phyloP scores from a whole-genome alignment of 2,329 filamentous ascomycete genomes.

The Chalaropsis thielavioides region DNA sequence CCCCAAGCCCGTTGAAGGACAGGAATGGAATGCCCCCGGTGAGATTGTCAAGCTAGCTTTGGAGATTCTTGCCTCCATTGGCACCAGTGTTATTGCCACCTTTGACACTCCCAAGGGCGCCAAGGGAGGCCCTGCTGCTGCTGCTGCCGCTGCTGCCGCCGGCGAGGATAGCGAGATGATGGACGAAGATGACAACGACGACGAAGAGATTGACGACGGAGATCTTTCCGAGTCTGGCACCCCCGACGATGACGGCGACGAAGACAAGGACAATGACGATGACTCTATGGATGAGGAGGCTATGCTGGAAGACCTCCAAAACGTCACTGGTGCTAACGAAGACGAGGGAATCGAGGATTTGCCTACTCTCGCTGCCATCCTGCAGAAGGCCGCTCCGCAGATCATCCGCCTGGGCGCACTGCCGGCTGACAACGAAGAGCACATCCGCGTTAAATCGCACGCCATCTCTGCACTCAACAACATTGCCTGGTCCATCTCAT shows the following conservation, averaged over 20 bases:
- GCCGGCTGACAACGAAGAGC: constrained; percentile 28
- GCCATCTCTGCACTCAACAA: constrained; percentile 51
- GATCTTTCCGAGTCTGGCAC: constrained; percentile 27
- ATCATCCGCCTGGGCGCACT: constrained; percentile 35
- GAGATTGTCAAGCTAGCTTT: constrained; percentile 42
- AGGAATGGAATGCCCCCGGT: constrained; percentile 27
- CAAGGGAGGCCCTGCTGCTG: constrained; percentile 20
- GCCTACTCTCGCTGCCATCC: constrained; percentile 37
- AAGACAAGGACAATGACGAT: constrained; percentile 28
- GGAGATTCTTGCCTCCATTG: constrained; percentile 50
- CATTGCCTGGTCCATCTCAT: constrained; percentile 51
- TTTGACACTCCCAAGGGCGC: constrained; percentile 24
- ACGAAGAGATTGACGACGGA: constrained; percentile 25
- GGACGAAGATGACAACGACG: constrained; percentile 24
- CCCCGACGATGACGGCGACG: constrained; percentile 24
- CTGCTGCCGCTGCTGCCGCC: constrained; percentile 22
- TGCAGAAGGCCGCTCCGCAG: constrained; percentile 33
- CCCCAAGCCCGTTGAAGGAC: constrained; percentile 11
- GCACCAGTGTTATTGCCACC: constrained; percentile 41
- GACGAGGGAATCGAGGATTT: constrained; percentile 34
- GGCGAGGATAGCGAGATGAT: constrained; percentile 25
- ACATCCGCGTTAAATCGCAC: constrained; percentile 34
- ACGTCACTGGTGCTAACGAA: constrained; percentile 38
- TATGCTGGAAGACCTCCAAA: constrained; percentile 50
- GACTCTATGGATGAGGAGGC: constrained; percentile 44